These are phyloP conservation scores for Claviceps arundinis DNA, from an alignment of 2,329 filamentous ascomycete species.

Conservation along the genomic window DNA sequence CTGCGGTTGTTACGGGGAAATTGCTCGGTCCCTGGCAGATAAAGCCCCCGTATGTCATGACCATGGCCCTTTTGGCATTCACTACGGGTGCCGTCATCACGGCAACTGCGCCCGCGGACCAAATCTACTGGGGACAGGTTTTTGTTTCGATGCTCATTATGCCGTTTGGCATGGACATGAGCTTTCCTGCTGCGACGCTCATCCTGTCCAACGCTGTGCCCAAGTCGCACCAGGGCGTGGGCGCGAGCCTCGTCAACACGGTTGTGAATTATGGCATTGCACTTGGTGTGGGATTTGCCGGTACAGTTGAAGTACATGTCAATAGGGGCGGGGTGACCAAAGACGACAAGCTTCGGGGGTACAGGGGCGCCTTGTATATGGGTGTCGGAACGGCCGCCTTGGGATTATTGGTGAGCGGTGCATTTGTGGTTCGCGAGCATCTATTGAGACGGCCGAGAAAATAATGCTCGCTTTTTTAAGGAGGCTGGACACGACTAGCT, in stretches of 20 bases:
- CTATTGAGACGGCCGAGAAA: not conserved
- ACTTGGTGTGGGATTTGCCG: slow-evolving; percentile 51
- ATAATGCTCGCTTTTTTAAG: too few species aligned
- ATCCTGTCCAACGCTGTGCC: slow-evolving; percentile 41
- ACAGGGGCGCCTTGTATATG: slow-evolving; percentile 15
- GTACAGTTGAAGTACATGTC: slow-evolving; percentile 41
- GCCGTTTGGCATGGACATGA: slow-evolving; percentile 54
- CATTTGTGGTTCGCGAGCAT: slow-evolving; percentile 3
- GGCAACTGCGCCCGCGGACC: slow-evolving; percentile 34
- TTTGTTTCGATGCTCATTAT: slow-evolving; percentile 47
- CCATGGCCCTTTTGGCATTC: slow-evolving; percentile 30
- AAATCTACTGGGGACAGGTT: slow-evolving; percentile 51
- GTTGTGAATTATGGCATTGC: slow-evolving; percentile 58
- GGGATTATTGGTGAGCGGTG: slow-evolving; percentile 8
- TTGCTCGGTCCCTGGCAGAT: slow-evolving; percentile 25
- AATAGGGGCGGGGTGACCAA: slow-evolving; percentile 10
- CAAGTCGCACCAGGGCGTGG: slow-evolving; percentile 32
- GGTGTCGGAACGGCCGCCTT: slow-evolving; percentile 23
- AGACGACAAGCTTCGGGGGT: slow-evolving; percentile 8
- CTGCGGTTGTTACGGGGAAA: slow-evolving; percentile 30
- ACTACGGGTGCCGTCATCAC: slow-evolving; percentile 28
- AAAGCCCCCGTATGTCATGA: slow-evolving; percentile 27
- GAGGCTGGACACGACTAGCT: too few species aligned
- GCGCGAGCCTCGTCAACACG: slow-evolving; percentile 44
- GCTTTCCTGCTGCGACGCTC: slow-evolving; percentile 47